Conservation (phyloP, 2,329 filamentous ascomycete species). For the Stachybotrys echinatus region DNA sequence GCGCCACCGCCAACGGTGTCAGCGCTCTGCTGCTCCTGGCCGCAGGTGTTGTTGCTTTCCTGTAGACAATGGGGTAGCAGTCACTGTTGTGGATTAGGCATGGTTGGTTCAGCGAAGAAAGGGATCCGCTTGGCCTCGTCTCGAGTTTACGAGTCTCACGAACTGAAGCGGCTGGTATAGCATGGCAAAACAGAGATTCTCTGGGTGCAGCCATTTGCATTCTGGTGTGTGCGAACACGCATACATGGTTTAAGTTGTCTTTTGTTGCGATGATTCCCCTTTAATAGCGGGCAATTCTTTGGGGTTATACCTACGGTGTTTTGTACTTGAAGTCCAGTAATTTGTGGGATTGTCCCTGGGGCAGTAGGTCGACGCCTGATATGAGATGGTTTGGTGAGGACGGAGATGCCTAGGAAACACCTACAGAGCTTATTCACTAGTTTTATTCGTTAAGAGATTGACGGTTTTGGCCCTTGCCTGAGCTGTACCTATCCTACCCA, state of each 20-base stretch:
- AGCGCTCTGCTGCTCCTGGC: constrained; percentile 30
- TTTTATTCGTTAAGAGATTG: no score
- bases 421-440: no score
- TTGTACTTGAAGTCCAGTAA: neutral
- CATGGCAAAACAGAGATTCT: neutral
- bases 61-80: constrained; percentile 23
- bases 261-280: constrained; percentile 14
- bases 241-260: constrained; percentile 2
- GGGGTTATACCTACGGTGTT: neutral
- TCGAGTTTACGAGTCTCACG: constrained; percentile 28
- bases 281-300: constrained; percentile 4
- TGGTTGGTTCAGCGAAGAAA: neutral
- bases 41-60: constrained; percentile 27
- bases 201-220: constrained; percentile 4
- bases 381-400: neutral
- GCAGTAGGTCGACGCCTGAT: neutral
- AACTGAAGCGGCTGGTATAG: constrained; percentile 8
- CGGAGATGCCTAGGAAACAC: no score
- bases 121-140: constrained; percentile 5
- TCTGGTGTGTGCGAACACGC: constrained; percentile 14
- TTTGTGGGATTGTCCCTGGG: neutral
- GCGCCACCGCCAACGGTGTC: constrained; percentile 24
- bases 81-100: constrained; percentile 6
- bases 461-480: neutral
- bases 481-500: neutral